Evolutionary conservation across 306 rosid species (phyloP), one percentile per base, ranked within the genome.

Genomic region (Acacia acuminata): DNA sequence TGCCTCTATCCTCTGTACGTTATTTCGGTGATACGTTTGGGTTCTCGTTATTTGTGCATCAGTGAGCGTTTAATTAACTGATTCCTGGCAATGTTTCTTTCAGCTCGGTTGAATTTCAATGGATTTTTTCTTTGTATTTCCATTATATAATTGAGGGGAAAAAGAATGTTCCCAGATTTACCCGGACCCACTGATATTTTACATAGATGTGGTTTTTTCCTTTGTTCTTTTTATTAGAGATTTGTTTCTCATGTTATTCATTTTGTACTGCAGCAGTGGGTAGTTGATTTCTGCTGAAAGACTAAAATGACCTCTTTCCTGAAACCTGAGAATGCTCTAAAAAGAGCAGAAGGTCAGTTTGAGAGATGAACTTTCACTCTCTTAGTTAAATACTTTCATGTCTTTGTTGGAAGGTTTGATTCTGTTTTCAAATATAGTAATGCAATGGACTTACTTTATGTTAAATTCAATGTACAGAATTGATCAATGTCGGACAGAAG

Each of bases 401-500:
- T 2, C 3, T 27, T 65, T 80, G 48, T 32, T n/a, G n/a, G 40
- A 76, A 71, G 30, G 0, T 11, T 30, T 7, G 44, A 10, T 53
- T 38, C 44, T 24, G 13, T 36, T 4, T 47, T 24, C 7, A 10
- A 48, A 48, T 38, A 19, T 44, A 22, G 16, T 63, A 12, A 38
- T 77, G 51, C 38, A 50, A 32, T 32, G 70, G 53, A 67, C 11
- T 68, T 8, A 22, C 16, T 43, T 22, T 76, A 7, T 60, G 78
- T 53, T 0, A 36, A 67, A 47, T 79, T 85, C 58, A 14, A 48
- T 73, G 0, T 67, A 60, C 97, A 96, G 99, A 96, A 73, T 84
- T 96, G 76, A 94, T 96, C 70, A 91, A 91, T 84, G 97, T 96
- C 5, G 99, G 99, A 74, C 99, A 96, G 89, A 96, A 92, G 88